Percentiles rank a stretch among this genome's conserved stretches.
Evolutionary conservation across 371 early-diverging fungal species (phyloP).

Genomic region (Hamiltosporidium magnivora): DNA sequence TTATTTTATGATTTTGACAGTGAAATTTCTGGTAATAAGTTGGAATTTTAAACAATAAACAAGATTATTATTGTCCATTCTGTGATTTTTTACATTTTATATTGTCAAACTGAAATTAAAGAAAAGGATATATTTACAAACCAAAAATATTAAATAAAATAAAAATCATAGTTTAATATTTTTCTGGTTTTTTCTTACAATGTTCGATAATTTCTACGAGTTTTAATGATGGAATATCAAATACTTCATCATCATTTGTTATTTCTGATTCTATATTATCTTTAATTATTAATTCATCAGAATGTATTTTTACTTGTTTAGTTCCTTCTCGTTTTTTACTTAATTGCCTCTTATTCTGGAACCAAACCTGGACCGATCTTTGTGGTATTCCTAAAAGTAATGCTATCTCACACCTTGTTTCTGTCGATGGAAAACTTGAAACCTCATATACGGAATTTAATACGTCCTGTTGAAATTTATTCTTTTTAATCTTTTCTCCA

Average conservation of each 20-base stretch:
- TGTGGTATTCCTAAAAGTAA: constrained; percentile 39
- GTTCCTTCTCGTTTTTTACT: constrained; percentile 31
- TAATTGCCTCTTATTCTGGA: constrained; percentile 55
- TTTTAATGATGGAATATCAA: constrained; percentile 4
- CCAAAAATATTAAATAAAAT: neutral
- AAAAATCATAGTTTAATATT: neutral
- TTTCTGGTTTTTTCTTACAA: neutral
- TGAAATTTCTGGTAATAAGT: neutral
- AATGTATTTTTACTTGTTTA: neutral
- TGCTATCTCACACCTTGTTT: constrained; percentile 24
- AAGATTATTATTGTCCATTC: neutral
- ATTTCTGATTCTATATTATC: constrained; percentile 1
- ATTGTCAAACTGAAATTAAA: neutral
- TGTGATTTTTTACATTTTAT: neutral
- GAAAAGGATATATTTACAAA: neutral
- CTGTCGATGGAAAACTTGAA: constrained; percentile 7
- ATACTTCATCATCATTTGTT: neutral
- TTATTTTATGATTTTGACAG: neutral
- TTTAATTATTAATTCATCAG: constrained; percentile 1
- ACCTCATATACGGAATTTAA: constrained; percentile 2
- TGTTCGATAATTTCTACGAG: constrained; percentile 9
- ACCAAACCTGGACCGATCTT: constrained; percentile 49
- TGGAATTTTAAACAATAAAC: neutral
- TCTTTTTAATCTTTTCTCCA: constrained; percentile 7
- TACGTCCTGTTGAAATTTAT: constrained; percentile 2